Evolutionary conservation across 2,329 filamentous ascomycete genomes (phyloP).

Genomic region (Hymenoscyphus repandus): DNA sequence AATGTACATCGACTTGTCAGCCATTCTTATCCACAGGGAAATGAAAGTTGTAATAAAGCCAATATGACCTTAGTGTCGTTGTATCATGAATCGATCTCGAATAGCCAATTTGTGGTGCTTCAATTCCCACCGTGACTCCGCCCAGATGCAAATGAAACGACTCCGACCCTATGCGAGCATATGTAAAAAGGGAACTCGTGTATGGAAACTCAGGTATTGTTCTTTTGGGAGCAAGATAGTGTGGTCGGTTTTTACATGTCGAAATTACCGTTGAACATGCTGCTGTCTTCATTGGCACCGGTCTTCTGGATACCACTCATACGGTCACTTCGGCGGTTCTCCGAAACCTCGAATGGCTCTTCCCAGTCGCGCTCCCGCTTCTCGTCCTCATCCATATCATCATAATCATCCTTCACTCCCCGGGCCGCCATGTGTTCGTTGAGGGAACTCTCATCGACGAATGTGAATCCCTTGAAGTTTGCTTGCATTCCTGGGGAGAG

Average conservation of each 20-base stretch:
- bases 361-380: conserved; percentile 39
- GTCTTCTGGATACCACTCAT: conserved; percentile 61
- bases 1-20: not conserved
- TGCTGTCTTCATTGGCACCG: conserved; percentile 50
- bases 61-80: too few species aligned
- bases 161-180: conserved; percentile 25
- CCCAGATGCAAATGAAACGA: conserved; percentile 24
- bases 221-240: conserved; percentile 6
- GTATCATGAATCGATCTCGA: not conserved
- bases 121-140: conserved; percentile 18
- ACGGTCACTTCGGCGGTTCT: conserved; percentile 43
- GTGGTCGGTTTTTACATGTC: conserved; percentile 46
- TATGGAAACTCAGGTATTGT: conserved; percentile 11
- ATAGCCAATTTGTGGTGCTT: conserved; percentile 13
- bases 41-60: not conserved
- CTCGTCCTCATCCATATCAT: conserved; percentile 57
- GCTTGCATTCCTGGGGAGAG: conserved; percentile 93
- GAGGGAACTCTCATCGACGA: conserved; percentile 94
- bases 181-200: conserved; percentile 21
- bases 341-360: conserved; percentile 38
- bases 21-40: not conserved
- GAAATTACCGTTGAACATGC: conserved; percentile 58
- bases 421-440: conserved; percentile 72
- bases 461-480: conserved; percentile 97
- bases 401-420: conserved; percentile 43